Percentiles rank a stretch among this genome's conserved stretches.
These are phyloP conservation scores for Xerocomellus amylosporus DNA, from an alignment of 768 basidiomycete species.

Conservation along the genomic window DNA sequence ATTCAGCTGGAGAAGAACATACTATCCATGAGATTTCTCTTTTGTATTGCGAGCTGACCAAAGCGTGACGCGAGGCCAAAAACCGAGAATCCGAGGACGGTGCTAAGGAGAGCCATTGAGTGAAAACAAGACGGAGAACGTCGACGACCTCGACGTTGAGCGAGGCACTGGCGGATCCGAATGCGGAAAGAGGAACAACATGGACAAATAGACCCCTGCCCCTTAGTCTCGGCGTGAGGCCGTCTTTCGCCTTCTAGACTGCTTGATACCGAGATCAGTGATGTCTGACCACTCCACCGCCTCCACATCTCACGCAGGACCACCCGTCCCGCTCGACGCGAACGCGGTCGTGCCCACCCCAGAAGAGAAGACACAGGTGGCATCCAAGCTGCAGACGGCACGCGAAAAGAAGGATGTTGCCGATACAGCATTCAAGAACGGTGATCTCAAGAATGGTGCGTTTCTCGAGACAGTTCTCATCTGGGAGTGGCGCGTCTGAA, in stretches of 20 bases:
- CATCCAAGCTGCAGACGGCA: constrained; percentile 56
- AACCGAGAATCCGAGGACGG: constrained; percentile 71
- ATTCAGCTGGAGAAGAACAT: constrained; percentile 34
- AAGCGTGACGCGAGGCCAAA: constrained; percentile 83
- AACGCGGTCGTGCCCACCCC: constrained; percentile 16
- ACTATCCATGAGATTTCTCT: constrained; percentile 78
- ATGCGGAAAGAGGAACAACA: constrained; percentile 22
- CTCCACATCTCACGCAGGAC: constrained; percentile 4
- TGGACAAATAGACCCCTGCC: constrained; percentile 23
- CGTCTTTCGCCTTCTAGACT: neutral
- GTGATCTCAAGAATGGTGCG: constrained; percentile 59
- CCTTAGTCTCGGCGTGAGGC: neutral
- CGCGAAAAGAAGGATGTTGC: constrained; percentile 64
- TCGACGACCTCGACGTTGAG: constrained; percentile 1
- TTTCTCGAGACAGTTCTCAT: neutral
- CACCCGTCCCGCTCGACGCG: constrained; percentile 16
- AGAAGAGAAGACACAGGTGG: constrained; percentile 30
- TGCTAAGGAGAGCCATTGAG: constrained; percentile 62
- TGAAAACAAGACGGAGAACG: constrained; percentile 7
- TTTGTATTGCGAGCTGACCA: constrained; percentile 86
- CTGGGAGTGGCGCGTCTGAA: constrained; percentile 1
- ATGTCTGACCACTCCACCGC: constrained; percentile 17
- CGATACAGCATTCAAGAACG: constrained; percentile 68
- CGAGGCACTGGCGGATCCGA: neutral
- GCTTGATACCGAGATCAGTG: neutral